Percentiles rank a stretch among this genome's conserved stretches.
phyloP scores from a whole-genome alignment of 2,329 filamentous ascomycete species.

The Colletotrichum scovillei region DNA sequence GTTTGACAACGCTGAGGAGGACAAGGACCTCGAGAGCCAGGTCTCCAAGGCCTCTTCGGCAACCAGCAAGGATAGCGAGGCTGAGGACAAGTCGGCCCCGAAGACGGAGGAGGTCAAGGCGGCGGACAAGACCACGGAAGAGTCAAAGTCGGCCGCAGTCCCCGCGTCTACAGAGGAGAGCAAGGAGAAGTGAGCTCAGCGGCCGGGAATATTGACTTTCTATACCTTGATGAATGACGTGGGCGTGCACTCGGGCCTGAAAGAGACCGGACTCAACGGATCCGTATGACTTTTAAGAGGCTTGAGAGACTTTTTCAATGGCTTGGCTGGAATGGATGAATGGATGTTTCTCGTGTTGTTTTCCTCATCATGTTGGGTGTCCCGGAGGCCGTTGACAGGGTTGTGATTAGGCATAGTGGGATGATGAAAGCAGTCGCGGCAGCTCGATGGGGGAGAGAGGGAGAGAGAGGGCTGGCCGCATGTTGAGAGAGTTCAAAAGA shows the following conservation, averaged over 20 bases:
- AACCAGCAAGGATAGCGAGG: constrained; percentile 29
- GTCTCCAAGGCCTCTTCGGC: constrained; percentile 68
- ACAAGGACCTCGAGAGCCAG: constrained; percentile 87
- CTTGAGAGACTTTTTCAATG: constrained; percentile 29
- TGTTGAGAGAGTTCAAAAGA: constrained; percentile 10
- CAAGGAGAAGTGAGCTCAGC: constrained; percentile 31
- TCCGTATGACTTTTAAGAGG: constrained; percentile 26
- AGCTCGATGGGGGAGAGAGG: neutral
- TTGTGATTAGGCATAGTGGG: neutral
- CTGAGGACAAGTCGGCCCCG: constrained; percentile 42
- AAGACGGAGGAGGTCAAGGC: constrained; percentile 37
- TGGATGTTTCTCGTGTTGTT: constrained; percentile 37
- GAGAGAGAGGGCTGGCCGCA: constrained; percentile 2
- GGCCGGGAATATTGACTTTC: neutral
- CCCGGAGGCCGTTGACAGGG: constrained; percentile 21
- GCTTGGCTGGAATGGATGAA: constrained; percentile 36
- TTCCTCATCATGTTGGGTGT: constrained; percentile 37
- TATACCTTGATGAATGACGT: constrained; percentile 16
- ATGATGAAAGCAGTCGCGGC: constrained; percentile 6
- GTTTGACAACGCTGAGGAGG: constrained; percentile 88
- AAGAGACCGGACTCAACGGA: constrained; percentile 24
- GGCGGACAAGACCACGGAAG: constrained; percentile 30
- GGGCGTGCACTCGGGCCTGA: constrained; percentile 27
- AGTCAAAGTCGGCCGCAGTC: constrained; percentile 30
- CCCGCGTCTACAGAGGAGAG: constrained; percentile 30